Base-by-base conservation (phyloP, 1,284 basidiomycete genomes). In the Papiliotrema laurentii region DNA sequence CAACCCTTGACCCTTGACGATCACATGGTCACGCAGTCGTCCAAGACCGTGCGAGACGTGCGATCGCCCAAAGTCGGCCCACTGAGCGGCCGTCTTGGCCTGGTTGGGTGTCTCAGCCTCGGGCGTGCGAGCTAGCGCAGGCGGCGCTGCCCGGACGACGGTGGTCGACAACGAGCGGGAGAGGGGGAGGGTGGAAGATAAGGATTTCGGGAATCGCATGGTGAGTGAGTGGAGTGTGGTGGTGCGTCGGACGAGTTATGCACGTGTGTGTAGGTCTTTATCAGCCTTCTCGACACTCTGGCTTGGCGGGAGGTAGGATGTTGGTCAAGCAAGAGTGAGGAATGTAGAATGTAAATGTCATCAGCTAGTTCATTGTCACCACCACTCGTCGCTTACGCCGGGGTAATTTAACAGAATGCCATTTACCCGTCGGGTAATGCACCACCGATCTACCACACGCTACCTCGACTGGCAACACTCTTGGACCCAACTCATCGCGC, bases 1-100 rank as follows among this genome's bases (percentile, higher is more conserved):
- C 2, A 85, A 83, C 16, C 89, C 90, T 60, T 84, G 77, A 28
- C 86, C 90, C 61, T 83, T 86, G 45, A 79, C 77, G 72, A 93
- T 83, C 49, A 93, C 78, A 9, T 83, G 83, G 50, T 89, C 67
- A 47, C 59, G 59, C 30, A 71, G 38, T 37, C 70, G 47, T 25
- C 69, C 68, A 19, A 70, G 54, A 38, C 68, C 68, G 30, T 63
- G 64, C 21, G 64, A 57, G 47, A 70, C 59, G 49, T 70, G 66
- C 37, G 61, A 58, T 14, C 58, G 56, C 21, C 61, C 68, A 50
- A 70, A 67, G 26, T 62, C 60, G 16, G 60, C 47, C 59, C 61
- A 61, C 35, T 61, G 52, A 22, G 56, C 49, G 16, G 59, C 43
- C 13, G 49, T 55, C 59, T 63, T 63, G n/a, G 19, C 38, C 21